These are phyloP conservation scores for Pseudomonodictys pantanalensis DNA, from an alignment of 495 filamentous ascomycete species.

Conservation along the genomic window DNA sequence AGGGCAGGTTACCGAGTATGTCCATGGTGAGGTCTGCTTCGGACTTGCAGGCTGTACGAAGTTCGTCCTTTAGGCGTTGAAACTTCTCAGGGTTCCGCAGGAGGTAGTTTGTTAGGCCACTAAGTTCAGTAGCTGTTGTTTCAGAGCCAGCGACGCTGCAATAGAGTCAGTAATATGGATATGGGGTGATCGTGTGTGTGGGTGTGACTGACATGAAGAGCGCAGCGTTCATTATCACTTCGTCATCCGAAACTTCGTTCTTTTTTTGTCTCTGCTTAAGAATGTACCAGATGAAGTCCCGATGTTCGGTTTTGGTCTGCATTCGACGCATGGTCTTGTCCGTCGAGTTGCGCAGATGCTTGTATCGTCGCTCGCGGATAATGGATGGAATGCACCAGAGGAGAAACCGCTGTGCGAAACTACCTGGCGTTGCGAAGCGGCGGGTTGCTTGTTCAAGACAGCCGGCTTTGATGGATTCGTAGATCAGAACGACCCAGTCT, in stretches of 20 bases:
- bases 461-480: constrained; percentile 36
- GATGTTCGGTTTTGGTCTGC: constrained; percentile 30
- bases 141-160: constrained; percentile 40
- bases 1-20: constrained; percentile 43
- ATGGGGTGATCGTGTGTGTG: not conserved
- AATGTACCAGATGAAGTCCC: constrained; percentile 40
- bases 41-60: constrained; percentile 25
- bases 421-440: constrained; percentile 34
- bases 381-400: constrained; percentile 32
- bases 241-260: constrained; percentile 34
- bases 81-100: constrained; percentile 25
- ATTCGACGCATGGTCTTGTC: constrained; percentile 37
- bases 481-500: constrained; percentile 38
- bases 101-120: constrained; percentile 31
- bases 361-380: constrained; percentile 19
- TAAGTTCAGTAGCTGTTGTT: constrained; percentile 37
- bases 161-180: not conserved
- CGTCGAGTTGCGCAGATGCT: constrained; percentile 33
- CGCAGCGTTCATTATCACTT: constrained; percentile 36
- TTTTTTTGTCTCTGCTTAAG: constrained; percentile 37
- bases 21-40: constrained; percentile 34
- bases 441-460: constrained; percentile 34
- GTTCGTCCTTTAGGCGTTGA: constrained; percentile 28
- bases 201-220: constrained; percentile 33
- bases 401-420: constrained; percentile 27